A percentile compares a stretch with the other conserved stretches of the same genome.
These are phyloP conservation scores for Isoetes taiwanensis DNA, from an alignment of 75 land plant species.

Conservation along the genomic window DNA sequence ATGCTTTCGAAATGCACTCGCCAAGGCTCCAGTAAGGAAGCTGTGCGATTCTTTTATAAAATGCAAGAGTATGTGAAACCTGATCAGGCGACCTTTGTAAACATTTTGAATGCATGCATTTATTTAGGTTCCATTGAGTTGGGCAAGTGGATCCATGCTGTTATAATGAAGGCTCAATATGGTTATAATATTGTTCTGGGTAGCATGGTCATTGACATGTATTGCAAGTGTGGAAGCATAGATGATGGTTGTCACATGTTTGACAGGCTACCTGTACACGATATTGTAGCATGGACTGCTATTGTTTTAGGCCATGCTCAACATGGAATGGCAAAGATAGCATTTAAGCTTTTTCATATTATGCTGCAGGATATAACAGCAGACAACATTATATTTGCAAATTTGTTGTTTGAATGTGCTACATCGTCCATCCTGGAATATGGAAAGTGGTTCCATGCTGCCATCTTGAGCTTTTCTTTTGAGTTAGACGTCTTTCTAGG, in stretches of 20 bases:
- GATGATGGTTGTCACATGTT: constrained; percentile 1
- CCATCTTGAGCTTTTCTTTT: constrained; percentile 30
- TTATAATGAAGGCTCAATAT: neutral
- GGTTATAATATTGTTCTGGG: neutral
- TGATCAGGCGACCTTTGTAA: no score
- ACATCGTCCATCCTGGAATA: constrained; percentile 23
- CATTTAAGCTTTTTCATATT: constrained; percentile 18
- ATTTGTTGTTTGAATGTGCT: no score
- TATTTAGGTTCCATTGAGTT: neutral
- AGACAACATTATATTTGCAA: constrained; percentile 33
- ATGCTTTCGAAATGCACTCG: constrained; percentile 1
- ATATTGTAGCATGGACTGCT: constrained; percentile 14
- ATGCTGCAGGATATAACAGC: constrained; percentile 17
- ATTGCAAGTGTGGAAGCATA: neutral
- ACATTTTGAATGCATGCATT: neutral
- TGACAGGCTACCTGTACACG: constrained; percentile 9
- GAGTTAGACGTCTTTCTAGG: constrained; percentile 18
- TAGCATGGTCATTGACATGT: neutral
- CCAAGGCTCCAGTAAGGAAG: constrained; percentile 18
- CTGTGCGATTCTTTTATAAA: constrained; percentile 10
- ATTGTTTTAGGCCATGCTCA: constrained; percentile 28
- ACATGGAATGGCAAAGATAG: constrained; percentile 19
- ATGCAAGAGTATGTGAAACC: neutral
- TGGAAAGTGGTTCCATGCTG: constrained; percentile 43
- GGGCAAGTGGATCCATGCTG: neutral